Base-by-base conservation (phyloP, 1,284 basidiomycete species). In the Leccinum solheimii region DNA sequence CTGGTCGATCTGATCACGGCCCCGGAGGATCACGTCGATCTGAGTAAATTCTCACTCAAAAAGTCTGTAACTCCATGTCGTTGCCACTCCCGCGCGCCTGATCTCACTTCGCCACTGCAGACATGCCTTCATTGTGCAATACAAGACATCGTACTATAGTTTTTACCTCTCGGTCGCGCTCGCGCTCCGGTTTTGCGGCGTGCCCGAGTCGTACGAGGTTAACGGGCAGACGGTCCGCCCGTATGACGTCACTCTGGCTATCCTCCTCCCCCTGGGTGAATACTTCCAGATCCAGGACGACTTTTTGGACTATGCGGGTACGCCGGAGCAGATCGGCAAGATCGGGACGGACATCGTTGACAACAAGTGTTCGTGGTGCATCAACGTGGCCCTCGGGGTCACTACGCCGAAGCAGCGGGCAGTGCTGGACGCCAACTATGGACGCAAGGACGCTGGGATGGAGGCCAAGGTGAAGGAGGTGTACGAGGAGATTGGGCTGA, bases 241-340 rank as follows among this genome's bases (percentile, higher is more conserved):
- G 5, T 98, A 95, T 82, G 83, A 90, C 61, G 77, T 87, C 66
- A 92, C 97, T 0, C 82, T 89, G 57, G 84, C 87, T 56, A 97
- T 99, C 73, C 86, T 98, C 55, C 80, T 99, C 59, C 94, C 94
- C 9, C 85, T 98, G 64, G 97, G 97, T 62, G 95, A 97, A 78
- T 99, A 98, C 80, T 99, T 98, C 88, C 97, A 99, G 80, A 86
- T 97, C 56, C 97, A 99, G 78, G 97, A 99, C 77, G 97, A 99
- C 78, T 98, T 91, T 79, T 87, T 99, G 67, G 97, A 99, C 78
- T 97, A 89, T 74, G 91, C 91, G 57, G 95, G 91, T 11, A 86
- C 92, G 2, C 94, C 95, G 0, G 94, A 96, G 79, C 85, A 92
- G 68, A 92, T 98, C 60, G 97, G 97, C 65, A 99, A 99, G 81